A percentile compares a stretch with the other conserved stretches of the same genome.
Conservation (phyloP, 2,329 filamentous ascomycete species). For the Dactylellina sp. region DNA sequence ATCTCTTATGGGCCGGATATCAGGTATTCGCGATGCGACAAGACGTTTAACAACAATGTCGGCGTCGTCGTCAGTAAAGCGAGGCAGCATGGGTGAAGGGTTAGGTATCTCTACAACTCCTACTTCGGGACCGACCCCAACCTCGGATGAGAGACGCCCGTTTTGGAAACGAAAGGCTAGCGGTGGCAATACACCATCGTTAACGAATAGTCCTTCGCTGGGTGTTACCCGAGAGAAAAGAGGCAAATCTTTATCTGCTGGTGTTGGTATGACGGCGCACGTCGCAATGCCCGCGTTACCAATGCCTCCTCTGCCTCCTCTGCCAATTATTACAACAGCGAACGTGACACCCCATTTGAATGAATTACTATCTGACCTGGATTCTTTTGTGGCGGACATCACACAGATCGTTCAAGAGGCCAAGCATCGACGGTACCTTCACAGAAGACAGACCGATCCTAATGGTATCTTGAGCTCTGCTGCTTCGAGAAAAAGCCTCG, state of each 20-base stretch:
- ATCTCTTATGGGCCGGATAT: slow-evolving; percentile 83
- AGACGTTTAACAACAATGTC: slow-evolving; percentile 79
- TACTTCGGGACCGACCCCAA: slow-evolving; percentile 45
- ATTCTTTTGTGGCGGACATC: slow-evolving; percentile 85
- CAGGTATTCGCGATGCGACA: slow-evolving; percentile 88
- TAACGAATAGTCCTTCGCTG: slow-evolving; percentile 64
- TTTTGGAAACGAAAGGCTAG: slow-evolving; percentile 95
- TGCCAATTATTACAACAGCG: slow-evolving; percentile 67
- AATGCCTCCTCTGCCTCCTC: slow-evolving; percentile 61
- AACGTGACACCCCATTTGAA: slow-evolving; percentile 82
- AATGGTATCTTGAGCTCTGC: slow-evolving; percentile 38
- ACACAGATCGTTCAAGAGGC: slow-evolving; percentile 79
- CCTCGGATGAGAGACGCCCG: slow-evolving; percentile 72
- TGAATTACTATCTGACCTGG: slow-evolving; percentile 84
- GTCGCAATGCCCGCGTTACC: slow-evolving; percentile 44
- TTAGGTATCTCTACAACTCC: slow-evolving; percentile 33
- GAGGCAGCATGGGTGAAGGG: slow-evolving; percentile 33
- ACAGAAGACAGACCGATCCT: slow-evolving; percentile 63
- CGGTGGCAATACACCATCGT: slow-evolving; percentile 63
- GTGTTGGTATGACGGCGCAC: slow-evolving; percentile 47
- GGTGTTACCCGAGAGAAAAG: slow-evolving; percentile 46
- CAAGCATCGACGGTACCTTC: slow-evolving; percentile 77
- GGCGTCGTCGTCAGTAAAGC: slow-evolving; percentile 61
- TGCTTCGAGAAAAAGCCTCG: slow-evolving; percentile 75
- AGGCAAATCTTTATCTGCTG: slow-evolving; percentile 56